Evolutionary conservation across 2,329 filamentous ascomycete genomes (phyloP).

Genomic region (Sporothrix variecibatus): DNA sequence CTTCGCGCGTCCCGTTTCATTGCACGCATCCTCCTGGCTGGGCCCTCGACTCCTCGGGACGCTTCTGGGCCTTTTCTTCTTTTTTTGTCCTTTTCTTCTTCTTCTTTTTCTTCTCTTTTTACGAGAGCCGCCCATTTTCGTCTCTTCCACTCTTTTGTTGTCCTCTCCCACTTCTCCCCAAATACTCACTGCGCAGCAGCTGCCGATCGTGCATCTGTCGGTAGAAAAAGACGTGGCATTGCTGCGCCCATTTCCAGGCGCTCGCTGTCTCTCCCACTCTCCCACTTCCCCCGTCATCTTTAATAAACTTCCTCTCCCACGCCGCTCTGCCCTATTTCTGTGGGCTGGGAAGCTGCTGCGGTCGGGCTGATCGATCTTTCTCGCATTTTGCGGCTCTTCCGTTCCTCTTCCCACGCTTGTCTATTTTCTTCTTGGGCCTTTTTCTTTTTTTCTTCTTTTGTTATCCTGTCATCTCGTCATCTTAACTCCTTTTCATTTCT

Average conservation of each 20-base stretch:
- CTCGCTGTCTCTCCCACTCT: neutral
- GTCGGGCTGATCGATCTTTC: conserved; percentile 3
- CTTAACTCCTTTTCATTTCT: neutral
- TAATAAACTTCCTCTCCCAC: neutral
- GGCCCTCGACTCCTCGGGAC: neutral
- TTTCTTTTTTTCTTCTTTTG: neutral
- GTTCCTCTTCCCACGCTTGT: neutral
- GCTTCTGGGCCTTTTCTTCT: neutral
- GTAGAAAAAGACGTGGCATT: conserved; percentile 15
- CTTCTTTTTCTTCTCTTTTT: neutral
- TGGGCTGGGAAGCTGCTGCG: conserved; percentile 13
- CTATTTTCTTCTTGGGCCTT: neutral
- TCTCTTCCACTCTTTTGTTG: neutral
- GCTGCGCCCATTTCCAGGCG: neutral
- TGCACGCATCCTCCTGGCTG: conserved; percentile 13
- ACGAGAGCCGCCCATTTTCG: neutral
- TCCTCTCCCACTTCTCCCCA: neutral
- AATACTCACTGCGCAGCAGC: conserved; percentile 1
- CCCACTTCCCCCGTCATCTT: neutral
- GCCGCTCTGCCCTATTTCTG: conserved; percentile 11
- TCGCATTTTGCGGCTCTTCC: conserved; percentile 17
- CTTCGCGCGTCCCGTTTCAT: conserved; percentile 7
- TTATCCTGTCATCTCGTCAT: neutral
- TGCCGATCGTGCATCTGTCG: conserved; percentile 8
- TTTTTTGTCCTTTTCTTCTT: neutral